A percentile compares a stretch with the other conserved stretches of the same genome.
Evolutionary conservation across 371 early-diverging fungal species (phyloP).

Genomic region (Mycotypha africana): DNA sequence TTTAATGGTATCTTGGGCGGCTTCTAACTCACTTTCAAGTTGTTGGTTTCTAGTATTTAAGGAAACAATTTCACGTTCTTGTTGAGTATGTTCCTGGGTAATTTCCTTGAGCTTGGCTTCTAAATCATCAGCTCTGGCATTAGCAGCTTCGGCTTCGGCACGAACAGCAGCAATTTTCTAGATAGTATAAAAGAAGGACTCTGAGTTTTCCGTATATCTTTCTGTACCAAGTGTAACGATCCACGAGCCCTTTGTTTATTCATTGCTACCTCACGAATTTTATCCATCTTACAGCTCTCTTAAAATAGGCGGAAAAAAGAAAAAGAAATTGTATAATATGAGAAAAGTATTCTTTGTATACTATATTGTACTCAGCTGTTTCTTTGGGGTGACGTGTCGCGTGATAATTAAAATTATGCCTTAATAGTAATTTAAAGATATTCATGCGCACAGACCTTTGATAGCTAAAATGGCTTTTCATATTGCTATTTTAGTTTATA

Average conservation of each 20-base stretch:
- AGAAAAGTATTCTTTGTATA: too few relatives aligned
- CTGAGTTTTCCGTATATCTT: not conserved
- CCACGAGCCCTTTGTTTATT: too few relatives aligned
- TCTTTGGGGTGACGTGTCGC: too few relatives aligned
- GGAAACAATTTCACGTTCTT: slow-evolving; percentile 72
- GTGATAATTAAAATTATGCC: too few relatives aligned
- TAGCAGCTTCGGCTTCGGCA: slow-evolving; percentile 66
- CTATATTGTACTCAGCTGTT: too few relatives aligned
- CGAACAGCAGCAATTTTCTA: slow-evolving; percentile 69
- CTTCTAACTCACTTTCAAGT: slow-evolving; percentile 62
- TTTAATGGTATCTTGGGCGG: slow-evolving; percentile 53
- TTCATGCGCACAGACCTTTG: too few relatives aligned
- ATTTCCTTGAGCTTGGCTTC: slow-evolving; percentile 56
- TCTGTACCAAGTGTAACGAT: not conserved
- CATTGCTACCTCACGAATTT: slow-evolving; percentile 34
- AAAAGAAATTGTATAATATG: too few relatives aligned
- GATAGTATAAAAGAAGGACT: not conserved
- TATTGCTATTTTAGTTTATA: too few relatives aligned
- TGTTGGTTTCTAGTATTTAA: slow-evolving; percentile 60
- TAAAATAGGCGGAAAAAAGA: not conserved
- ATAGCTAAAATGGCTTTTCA: too few relatives aligned
- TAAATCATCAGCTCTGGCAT: slow-evolving; percentile 59
- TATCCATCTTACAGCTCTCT: slow-evolving; percentile 25
- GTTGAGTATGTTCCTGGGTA: slow-evolving; percentile 51
- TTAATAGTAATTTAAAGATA: too few relatives aligned